A percentile compares a stretch with the other conserved stretches of the same genome.
Evolutionary conservation across 768 basidiomycete species (phyloP).

Genomic region (Sistotremastrum niveocremeum): DNA sequence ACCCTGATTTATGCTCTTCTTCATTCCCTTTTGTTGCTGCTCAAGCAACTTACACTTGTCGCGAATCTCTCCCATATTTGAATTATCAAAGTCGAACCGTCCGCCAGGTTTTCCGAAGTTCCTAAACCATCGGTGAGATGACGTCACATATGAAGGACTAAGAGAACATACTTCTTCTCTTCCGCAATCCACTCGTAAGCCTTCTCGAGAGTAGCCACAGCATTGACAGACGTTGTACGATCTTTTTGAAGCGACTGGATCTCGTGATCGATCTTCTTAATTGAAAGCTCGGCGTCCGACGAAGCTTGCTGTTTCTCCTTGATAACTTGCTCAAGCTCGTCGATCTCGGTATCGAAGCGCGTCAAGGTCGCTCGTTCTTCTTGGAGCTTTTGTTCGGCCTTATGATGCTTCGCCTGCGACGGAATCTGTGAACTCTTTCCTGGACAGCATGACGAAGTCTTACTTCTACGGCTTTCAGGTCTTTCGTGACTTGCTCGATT

Average conservation of each 20-base stretch:
- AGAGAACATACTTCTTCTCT: constrained; percentile 64
- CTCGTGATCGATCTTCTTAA: constrained; percentile 61
- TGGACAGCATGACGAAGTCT: not conserved
- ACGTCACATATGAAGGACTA: not conserved
- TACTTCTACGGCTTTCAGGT: constrained; percentile 36
- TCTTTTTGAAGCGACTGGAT: constrained; percentile 53
- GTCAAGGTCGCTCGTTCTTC: constrained; percentile 81
- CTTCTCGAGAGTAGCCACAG: constrained; percentile 57
- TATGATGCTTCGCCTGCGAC: constrained; percentile 38
- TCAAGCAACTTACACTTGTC: constrained; percentile 65
- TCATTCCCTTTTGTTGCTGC: constrained; percentile 69
- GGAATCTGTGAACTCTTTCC: no score
- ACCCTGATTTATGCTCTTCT: constrained; percentile 92
- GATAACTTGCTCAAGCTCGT: constrained; percentile 68
- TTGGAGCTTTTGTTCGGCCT: constrained; percentile 57
- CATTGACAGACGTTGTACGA: constrained; percentile 34
- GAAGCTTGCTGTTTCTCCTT: constrained; percentile 68
- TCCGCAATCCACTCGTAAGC: constrained; percentile 80
- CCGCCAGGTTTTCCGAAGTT: constrained; percentile 74
- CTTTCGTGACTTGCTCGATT: constrained; percentile 39
- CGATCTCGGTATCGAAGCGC: constrained; percentile 81
- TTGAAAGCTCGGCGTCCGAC: constrained; percentile 46
- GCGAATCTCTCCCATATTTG: constrained; percentile 46
- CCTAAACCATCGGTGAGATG: constrained; percentile 24
- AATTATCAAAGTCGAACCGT: constrained; percentile 63